Conservation (phyloP, 2,329 filamentous ascomycete genomes). For the Neoscytalidium dimidiatum region DNA sequence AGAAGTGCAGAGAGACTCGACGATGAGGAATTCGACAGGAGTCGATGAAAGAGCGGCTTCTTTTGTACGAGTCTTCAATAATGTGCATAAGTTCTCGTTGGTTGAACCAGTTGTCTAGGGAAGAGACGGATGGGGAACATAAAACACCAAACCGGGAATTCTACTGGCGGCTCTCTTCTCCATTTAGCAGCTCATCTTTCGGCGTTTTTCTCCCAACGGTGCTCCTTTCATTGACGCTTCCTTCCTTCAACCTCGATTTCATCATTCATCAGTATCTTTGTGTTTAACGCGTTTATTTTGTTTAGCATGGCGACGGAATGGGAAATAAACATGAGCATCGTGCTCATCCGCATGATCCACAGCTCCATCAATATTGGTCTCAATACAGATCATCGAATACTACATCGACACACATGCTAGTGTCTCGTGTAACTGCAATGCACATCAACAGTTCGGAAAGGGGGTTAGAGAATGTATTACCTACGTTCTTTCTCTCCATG, state of each 20-base stretch:
- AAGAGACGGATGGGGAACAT: neutral
- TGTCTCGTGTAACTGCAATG: too few relatives aligned
- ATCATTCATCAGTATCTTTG: neutral
- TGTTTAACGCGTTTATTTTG: neutral
- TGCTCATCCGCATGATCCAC: neutral
- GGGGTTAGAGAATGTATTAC: too few relatives aligned
- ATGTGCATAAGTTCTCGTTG: neutral
- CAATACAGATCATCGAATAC: too few relatives aligned
- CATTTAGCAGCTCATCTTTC: neutral
- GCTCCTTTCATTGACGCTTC: neutral
- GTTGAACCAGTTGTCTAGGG: neutral
- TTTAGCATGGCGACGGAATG: neutral
- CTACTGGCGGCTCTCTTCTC: conserved; percentile 3
- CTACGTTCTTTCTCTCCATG: too few relatives aligned
- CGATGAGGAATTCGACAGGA: neutral
- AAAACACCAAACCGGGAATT: neutral
- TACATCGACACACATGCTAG: too few relatives aligned
- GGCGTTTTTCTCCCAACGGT: neutral
- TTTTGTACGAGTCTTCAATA: neutral
- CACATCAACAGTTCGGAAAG: too few relatives aligned
- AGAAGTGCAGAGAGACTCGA: neutral
- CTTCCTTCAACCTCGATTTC: neutral
- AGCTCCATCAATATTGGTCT: neutral
- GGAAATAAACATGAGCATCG: neutral
- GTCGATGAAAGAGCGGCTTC: neutral